phyloP scores from a whole-genome alignment of 108 stramenopile species.

The Cylindrotheca closterium region DNA sequence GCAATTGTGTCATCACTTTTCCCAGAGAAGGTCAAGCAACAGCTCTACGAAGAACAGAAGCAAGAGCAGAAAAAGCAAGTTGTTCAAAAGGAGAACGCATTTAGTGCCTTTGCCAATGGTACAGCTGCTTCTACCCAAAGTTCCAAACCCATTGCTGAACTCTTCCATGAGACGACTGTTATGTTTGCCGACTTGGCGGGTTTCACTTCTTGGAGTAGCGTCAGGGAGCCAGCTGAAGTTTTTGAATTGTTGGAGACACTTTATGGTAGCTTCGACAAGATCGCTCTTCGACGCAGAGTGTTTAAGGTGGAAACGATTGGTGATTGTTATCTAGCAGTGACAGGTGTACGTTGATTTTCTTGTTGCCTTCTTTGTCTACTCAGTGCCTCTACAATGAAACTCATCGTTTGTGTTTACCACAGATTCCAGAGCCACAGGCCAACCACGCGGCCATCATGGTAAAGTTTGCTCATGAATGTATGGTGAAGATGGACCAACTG shows the following conservation, averaged over 20 bases:
- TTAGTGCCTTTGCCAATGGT: background rate
- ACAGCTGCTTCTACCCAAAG: background rate
- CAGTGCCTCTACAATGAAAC: too few relatives aligned
- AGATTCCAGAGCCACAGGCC: conserved; percentile 19
- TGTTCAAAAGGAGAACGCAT: background rate
- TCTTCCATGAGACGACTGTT: conserved; percentile 6
- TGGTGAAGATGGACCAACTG: background rate
- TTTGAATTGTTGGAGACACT: conserved; percentile 3
- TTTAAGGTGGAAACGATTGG: conserved; percentile 11
- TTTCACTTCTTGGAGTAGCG: conserved; percentile 2
- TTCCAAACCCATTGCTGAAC: conserved; percentile 1
- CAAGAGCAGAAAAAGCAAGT: background rate
- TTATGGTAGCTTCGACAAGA: conserved; percentile 1
- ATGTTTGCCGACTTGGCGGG: conserved; percentile 9
- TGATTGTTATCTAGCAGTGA: background rate
- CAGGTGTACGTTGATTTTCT: too few relatives aligned
- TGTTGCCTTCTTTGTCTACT: background rate
- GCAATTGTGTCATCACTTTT: conserved; percentile 20
- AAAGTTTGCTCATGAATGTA: conserved; percentile 21
- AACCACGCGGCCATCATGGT: conserved; percentile 22
- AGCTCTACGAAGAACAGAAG: background rate
- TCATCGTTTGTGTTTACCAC: too few relatives aligned
- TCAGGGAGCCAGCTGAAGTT: conserved; percentile 2
- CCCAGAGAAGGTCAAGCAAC: conserved; percentile 3
- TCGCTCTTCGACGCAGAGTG: background rate